phyloP scores from a whole-genome alignment of 768 basidiomycete species.

The Boletus barrowsii region DNA sequence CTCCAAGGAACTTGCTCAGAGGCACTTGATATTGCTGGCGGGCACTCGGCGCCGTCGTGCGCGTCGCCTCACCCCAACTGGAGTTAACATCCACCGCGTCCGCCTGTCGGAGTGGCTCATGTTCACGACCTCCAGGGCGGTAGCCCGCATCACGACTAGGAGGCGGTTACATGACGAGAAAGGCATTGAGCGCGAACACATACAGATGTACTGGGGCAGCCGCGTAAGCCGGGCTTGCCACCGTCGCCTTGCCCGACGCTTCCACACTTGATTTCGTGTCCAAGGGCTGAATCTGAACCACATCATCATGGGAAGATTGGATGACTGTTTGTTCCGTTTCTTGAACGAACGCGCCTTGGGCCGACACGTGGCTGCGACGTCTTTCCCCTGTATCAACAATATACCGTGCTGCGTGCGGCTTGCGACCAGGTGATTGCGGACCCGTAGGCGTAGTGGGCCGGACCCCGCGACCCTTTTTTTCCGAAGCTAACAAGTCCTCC shows the following conservation, averaged over 20 bases:
- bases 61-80: slow-evolving; percentile 3
- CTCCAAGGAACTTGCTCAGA: slow-evolving; percentile 11
- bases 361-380: neutral
- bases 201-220: slow-evolving; percentile 1
- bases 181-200: neutral
- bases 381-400: neutral
- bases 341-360: neutral
- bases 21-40: slow-evolving; percentile 17
- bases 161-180: neutral
- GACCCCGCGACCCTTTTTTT: neutral
- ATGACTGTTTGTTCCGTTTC: neutral
- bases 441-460: neutral
- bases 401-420: neutral
- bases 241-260: neutral
- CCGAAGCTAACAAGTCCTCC: neutral
- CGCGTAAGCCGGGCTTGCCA: neutral
- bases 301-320: neutral
- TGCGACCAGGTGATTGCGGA: neutral
- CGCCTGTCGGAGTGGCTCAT: neutral
- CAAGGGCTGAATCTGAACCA: neutral
- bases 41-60: neutral
- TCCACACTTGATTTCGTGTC: neutral
- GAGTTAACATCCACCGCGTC: neutral
- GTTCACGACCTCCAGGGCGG: neutral
- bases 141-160: neutral